Percentiles rank a stretch among this genome's conserved stretches.
phyloP scores from a whole-genome alignment of 2,329 filamentous ascomycete species.

The Grosmannia huntii region DNA sequence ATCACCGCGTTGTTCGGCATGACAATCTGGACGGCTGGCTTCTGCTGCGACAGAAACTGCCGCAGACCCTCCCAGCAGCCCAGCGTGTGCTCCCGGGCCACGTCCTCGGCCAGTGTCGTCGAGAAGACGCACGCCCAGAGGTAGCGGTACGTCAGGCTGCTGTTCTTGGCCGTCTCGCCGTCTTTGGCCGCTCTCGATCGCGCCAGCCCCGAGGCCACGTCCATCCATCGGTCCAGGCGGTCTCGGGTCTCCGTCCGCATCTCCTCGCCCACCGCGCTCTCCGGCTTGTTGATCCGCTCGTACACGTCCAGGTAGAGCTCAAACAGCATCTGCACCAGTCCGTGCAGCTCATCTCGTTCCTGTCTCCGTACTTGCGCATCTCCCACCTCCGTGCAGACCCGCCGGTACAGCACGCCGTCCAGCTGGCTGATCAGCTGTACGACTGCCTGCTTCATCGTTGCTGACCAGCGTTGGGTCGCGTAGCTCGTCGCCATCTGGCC shows the following conservation, averaged over 20 bases:
- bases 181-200: slow-evolving; percentile 17
- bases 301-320: slow-evolving; percentile 51
- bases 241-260: slow-evolving; percentile 36
- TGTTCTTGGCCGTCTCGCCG: slow-evolving; percentile 9
- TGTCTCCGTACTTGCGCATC: too few relatives aligned
- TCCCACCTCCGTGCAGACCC: slow-evolving; percentile 25
- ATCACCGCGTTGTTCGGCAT: slow-evolving; percentile 81
- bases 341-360: slow-evolving; percentile 20
- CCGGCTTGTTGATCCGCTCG: slow-evolving; percentile 44
- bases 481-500: slow-evolving; percentile 38
- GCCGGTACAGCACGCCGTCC: slow-evolving; percentile 38
- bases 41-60: slow-evolving; percentile 31
- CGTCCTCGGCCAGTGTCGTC: slow-evolving; percentile 31
- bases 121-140: slow-evolving; percentile 44
- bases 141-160: slow-evolving; percentile 34
- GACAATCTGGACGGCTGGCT: slow-evolving; percentile 30
- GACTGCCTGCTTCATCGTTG: slow-evolving; percentile 41
- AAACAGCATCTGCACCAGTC: slow-evolving; percentile 43
- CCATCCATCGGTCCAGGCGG: slow-evolving; percentile 38
- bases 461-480: slow-evolving; percentile 41
- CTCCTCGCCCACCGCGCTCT: slow-evolving; percentile 36
- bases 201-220: slow-evolving; percentile 33
- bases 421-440: slow-evolving; percentile 42
- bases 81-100: slow-evolving; percentile 42
- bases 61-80: slow-evolving; percentile 46